Evolutionary conservation across 345 rosid genomes (phyloP).

Genomic region (Ricinus communis): DNA sequence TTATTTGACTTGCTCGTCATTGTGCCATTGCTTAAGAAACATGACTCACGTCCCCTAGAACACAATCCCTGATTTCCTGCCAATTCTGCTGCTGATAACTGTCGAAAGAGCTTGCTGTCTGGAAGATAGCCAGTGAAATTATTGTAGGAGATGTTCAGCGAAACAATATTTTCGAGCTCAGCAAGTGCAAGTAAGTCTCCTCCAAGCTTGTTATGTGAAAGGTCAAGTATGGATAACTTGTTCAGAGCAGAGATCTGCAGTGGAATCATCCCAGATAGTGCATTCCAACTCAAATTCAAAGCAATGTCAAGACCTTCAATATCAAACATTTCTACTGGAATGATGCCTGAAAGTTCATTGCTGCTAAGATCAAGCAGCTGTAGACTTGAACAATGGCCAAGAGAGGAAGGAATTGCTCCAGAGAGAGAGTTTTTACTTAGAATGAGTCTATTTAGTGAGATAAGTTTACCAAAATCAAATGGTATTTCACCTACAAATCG

Average conservation of each 20-base stretch:
- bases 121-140: constrained; percentile 88
- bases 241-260: constrained; percentile 62
- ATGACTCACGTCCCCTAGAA: constrained; percentile 48
- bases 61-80: constrained; percentile 69
- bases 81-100: constrained; percentile 49
- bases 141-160: constrained; percentile 80
- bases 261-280: constrained; percentile 72
- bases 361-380: constrained; percentile 86
- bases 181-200: constrained; percentile 59
- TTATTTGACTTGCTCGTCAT: constrained; percentile 29
- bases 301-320: constrained; percentile 82
- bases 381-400: constrained; percentile 69
- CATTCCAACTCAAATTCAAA: constrained; percentile 80
- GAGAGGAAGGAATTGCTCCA: constrained; percentile 64
- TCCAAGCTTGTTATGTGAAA: constrained; percentile 78
- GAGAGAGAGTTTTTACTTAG: constrained; percentile 62
- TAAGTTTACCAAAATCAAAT: constrained; percentile 60
- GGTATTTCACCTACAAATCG: constrained; percentile 60
- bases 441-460: constrained; percentile 63
- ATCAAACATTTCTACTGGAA: constrained; percentile 66
- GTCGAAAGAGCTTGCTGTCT: constrained; percentile 76
- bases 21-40: constrained; percentile 49
- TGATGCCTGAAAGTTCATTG: constrained; percentile 62
- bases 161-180: constrained; percentile 69
- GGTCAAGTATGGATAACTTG: constrained; percentile 78